Evolutionary conservation across 75 land plant species (phyloP), one percentile per base, ranked within the genome.

Genomic region (Picea sitchensis): DNA sequence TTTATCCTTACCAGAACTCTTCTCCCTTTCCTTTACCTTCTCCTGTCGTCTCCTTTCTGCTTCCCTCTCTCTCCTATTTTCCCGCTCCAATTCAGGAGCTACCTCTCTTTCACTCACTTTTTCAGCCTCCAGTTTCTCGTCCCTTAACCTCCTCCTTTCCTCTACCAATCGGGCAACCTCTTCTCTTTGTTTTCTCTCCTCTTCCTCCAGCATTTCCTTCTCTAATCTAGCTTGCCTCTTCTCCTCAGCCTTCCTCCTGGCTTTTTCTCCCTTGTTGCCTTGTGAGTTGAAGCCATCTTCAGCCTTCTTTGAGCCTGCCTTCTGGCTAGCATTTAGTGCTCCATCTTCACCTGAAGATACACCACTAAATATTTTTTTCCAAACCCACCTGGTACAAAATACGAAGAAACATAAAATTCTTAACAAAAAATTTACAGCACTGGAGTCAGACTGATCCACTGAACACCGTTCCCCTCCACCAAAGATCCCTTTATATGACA

Each of bases 141-240:
- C 98, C 75, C 97, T 84, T 80, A 90, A 74, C 65, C 81, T 92
- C 78, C 23, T 89, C 59, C 93, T 90, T 69, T 96, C 98, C 71
- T 96, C 98, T 21, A 96, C 96, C 75, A 96, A 67, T 63, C 95
- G 87, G 13, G 96, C 64, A 62, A 21, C 64, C 81, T 91, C 98
- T 79, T 92, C 98, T 72, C 97, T 84, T 78, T 90, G 75, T 68
- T 81, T 92, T 77, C 98, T 89, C 59, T 91, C 88, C 63, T 96
- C 98, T 68, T 96, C 98, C 36, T 94, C 96, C 73, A 96, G 75
- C 69, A 93, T 89, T 13, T 94, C 96, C 54, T 94, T 94, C 79
- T 96, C 98, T 77, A 94, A 96, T 71, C 98, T 85, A 60, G 98
- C 98, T 62, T 87, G 98, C 77, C 98, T 85, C 87, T 89, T 94